Base-by-base conservation (phyloP, 2,329 filamentous ascomycete species). In the Alternaria triticimaculans region DNA sequence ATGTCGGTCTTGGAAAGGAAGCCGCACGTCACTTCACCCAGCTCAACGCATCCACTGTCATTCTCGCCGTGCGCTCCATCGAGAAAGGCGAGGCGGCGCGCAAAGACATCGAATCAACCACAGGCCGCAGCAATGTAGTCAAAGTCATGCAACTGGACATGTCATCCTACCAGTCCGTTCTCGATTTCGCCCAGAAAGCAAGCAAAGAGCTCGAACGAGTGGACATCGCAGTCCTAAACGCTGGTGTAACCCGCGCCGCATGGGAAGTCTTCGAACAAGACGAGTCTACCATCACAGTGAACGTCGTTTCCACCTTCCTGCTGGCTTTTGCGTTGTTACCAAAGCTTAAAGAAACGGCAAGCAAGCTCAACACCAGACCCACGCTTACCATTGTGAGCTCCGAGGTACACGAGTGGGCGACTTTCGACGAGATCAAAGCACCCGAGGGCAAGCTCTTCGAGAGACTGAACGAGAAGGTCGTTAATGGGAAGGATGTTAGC, bases 81-180 rank as follows among this genome's bases (percentile, higher is more conserved):
- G 70, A 76, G 21, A 85, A 84, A 61, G 84, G 84, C 50, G 78
- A 85, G 65, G 76, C 72, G 1, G 84, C 84, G 0, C 80, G 79
- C 46, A 62, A 72, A 10, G 74, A 80, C 48, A 83, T 86, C 53
- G 77, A 81, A 57, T 33, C 68, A 0, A 74, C 68, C 11, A 80
- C 77, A 5, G 70, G 70, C 9, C 44, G 63, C 15, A 70, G 67
- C 26, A 67, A 73, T 23, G 75, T 80, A 4, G 69, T 84, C 43
- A 78, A 84, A 64, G 83, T 84, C 14, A 85, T 84, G 83, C 72
- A 74, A 4, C 72, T 86, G 3, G 83, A 85, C 67, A 76, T 85
- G 30, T 58, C 67, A 6, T 78, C 71, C 18, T 84, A 81, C 58
- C 70, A 74, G 3, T 81, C 74, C 23, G 79, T 84, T 3, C 66